phyloP scores from a whole-genome alignment of 2,329 filamentous ascomycete genomes.

The Aspergillus fumigatus region DNA sequence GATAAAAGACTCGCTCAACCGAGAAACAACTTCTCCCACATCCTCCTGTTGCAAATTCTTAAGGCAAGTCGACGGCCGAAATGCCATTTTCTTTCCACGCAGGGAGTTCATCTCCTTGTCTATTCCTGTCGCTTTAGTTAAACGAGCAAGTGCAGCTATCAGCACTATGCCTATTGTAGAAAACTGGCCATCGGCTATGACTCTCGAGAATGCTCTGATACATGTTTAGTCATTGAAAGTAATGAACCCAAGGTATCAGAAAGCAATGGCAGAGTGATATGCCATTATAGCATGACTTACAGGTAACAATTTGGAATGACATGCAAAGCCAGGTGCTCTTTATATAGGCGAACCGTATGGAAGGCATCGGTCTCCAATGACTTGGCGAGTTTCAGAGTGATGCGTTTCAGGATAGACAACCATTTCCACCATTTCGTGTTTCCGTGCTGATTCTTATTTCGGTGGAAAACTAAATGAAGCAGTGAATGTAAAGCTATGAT shows the following conservation, averaged over 20 bases:
- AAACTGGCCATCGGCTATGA: constrained; percentile 69
- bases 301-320: constrained; percentile 40
- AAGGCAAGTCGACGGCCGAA: background rate
- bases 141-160: constrained; percentile 58
- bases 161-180: constrained; percentile 67
- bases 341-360: constrained; percentile 21
- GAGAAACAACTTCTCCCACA: constrained; percentile 22
- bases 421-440: constrained; percentile 74
- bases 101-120: constrained; percentile 20
- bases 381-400: constrained; percentile 52
- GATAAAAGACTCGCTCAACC: constrained; percentile 7
- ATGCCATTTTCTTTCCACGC: background rate
- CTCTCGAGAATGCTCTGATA: constrained; percentile 56
- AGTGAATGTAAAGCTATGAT: constrained; percentile 32
- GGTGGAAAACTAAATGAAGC: constrained; percentile 70
- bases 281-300: constrained; percentile 23
- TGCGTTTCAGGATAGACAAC: constrained; percentile 67
- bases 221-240: constrained; percentile 6
- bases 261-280: background rate
- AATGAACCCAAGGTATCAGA: background rate
- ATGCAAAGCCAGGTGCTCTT: constrained; percentile 26
- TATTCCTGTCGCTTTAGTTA: constrained; percentile 44
- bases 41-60: constrained; percentile 15
- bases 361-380: constrained; percentile 35
- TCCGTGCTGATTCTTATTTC: constrained; percentile 89